phyloP scores from a whole-genome alignment of 1,139 yeast species.

The Candida gigantensis region DNA sequence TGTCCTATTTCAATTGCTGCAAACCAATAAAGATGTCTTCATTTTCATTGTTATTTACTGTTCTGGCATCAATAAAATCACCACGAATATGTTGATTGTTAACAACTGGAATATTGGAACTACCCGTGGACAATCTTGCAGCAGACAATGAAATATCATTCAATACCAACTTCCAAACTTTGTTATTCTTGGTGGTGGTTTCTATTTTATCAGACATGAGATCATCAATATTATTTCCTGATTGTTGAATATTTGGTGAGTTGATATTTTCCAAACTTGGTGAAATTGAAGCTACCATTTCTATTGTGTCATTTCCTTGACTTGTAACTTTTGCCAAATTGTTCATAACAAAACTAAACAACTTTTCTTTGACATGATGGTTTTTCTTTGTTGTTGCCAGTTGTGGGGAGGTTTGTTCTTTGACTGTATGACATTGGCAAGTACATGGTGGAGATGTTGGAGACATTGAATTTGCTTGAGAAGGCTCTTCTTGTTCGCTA shows the following conservation, averaged over 20 bases:
- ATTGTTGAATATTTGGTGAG: slow-evolving; percentile 3
- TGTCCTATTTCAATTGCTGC: too few species aligned
- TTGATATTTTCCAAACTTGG: slow-evolving; percentile 4
- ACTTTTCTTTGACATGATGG: slow-evolving; percentile 9
- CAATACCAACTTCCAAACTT: slow-evolving; percentile 42
- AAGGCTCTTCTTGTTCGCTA: background rate
- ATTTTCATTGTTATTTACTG: slow-evolving; percentile 11
- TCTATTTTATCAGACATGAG: background rate
- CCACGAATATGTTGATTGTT: slow-evolving; percentile 14
- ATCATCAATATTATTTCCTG: slow-evolving; percentile 5
- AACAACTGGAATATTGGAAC: slow-evolving; percentile 19
- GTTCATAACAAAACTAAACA: slow-evolving; percentile 11
- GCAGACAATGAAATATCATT: slow-evolving; percentile 54
- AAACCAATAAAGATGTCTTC: slow-evolving; percentile 16
- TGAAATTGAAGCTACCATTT: background rate
- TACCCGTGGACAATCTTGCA: slow-evolving; percentile 52
- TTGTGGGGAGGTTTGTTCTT: slow-evolving; percentile 2
- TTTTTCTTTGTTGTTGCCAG: slow-evolving; percentile 4
- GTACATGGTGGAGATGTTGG: slow-evolving; percentile 7
- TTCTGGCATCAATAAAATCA: slow-evolving; percentile 16
- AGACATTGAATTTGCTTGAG: slow-evolving; percentile 2
- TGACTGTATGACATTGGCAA: slow-evolving; percentile 10
- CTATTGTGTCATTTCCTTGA: slow-evolving; percentile 6
- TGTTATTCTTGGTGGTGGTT: background rate
- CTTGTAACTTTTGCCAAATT: slow-evolving; percentile 9